Evolutionary conservation across 495 filamentous ascomycete species (phyloP).

Genomic region (Talaromyces adpressus): DNA sequence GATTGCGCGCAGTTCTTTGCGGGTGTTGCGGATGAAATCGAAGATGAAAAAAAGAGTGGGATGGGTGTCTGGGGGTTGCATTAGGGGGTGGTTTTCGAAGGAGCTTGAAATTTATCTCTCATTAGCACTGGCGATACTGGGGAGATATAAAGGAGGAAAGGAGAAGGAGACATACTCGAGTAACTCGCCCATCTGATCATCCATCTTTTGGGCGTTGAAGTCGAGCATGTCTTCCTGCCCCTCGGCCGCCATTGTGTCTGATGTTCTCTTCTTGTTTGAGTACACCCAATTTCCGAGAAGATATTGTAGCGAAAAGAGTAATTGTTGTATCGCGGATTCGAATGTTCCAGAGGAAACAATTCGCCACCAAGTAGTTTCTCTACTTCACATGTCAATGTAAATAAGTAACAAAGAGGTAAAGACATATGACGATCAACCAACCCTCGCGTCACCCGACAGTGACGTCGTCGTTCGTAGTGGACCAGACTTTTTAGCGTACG

Average conservation of each 20-base stretch:
- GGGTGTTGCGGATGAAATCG: conserved; percentile 27
- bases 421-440: not conserved
- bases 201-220: conserved; percentile 15
- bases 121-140: too few species aligned
- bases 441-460: not conserved
- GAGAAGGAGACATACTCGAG: conserved; percentile 17
- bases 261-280: not conserved
- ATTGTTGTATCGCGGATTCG: not conserved
- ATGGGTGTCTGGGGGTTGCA: conserved; percentile 21
- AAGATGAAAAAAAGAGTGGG: conserved; percentile 27
- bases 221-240: conserved; percentile 1
- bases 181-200: conserved; percentile 20
- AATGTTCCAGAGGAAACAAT: not conserved
- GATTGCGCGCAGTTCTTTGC: conserved; percentile 18
- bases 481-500: not conserved
- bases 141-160: not conserved
- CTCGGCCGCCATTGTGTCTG: not conserved
- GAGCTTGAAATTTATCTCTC: conserved; percentile 11
- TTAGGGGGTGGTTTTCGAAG: conserved; percentile 26
- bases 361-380: not conserved
- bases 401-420: not conserved
- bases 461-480: not conserved
- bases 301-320: not conserved
- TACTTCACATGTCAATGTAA: not conserved
- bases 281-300: too few species aligned